Base-by-base conservation (phyloP, 345 rosid species). In the Clarkia xantiana region DNA sequence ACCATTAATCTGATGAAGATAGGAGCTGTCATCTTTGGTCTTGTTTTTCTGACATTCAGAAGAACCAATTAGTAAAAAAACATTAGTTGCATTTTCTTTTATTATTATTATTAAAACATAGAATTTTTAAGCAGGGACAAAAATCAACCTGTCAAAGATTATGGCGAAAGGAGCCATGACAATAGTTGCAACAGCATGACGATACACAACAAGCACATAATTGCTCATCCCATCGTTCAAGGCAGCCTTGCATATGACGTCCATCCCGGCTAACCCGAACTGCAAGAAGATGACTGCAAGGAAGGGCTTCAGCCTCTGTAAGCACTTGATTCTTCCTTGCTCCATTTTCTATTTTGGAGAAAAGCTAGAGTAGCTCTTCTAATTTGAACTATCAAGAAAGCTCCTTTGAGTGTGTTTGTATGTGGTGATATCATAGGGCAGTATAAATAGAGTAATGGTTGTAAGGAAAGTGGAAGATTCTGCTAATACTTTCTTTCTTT, bases 221-320 rank as follows among this genome's bases (percentile, higher is more conserved):
- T 76, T 81, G 71, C 97, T 90, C 84, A 79, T 85, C 25, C 97
- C 97, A 20, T 65, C 51, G 66, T 83, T 81, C 12, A 86, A 56
- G 7, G 84, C 97, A 49, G 84, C 85, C 53, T 90, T 90, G 11
- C 84, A 63, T 14, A 83, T 69, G 58, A 83, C 61, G 41, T 86
- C 97, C 96, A 90, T 83, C 14, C 96, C 96, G 2, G 93, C 84
- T 10, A 86, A 48, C 3, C 97, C 97, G 3, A 79, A 67, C 75
- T 90, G 97, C 71, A 86, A n/a, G 65, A 86, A 74, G 29, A 78
- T 59, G 17, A 82, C 74, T 25, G 70, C 81, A 9, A 81, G 41
- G 66, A 71, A 86, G 3, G 97, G 84, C 60, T 81, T 86, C 47
- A 64, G 44, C 57, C 60, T 79, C 22, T 51, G 66, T 13, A 73